Base-by-base conservation (phyloP, 139 green algal genomes). In the Haematococcus lacustris region DNA sequence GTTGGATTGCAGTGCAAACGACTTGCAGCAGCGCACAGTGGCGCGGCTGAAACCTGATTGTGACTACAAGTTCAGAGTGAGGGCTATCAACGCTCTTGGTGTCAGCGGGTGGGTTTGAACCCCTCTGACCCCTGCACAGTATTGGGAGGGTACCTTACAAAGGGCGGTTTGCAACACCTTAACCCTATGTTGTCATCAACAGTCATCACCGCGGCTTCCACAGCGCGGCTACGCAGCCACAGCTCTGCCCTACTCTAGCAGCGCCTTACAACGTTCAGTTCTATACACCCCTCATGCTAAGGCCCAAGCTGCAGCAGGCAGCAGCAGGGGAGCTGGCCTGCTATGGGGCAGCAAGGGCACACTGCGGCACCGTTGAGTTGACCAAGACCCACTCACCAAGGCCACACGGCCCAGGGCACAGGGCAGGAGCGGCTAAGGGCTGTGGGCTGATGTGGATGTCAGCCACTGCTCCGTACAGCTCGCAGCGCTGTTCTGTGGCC, bases 21-120 rank as follows among this genome's bases (percentile, higher is more conserved):
- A 69, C 2, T 37, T 69, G 5, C 30, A 69, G 63, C 34, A 69
- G 25, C 63, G 63, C 6, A 69, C 63, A 47, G 63, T 69, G 63
- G 63, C 63, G 7, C 63, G 63, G 25, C 37, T 69, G 37, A 69
- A 69, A 32, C 30, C 63, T 34, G 63, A 69, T 21, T 21, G 37
- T 3, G 63, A 69, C 21, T 69, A 69, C 63, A 69, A 69, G 63
- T 69, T 69, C 63, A 9, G 63, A 51, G 63, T 69, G 5, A 33
- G 35, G 63, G 63, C 63, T 13, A 21, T 51, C 35, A 69, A 50
- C 63, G 17, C 30, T 6, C 63, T 51, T 13, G 63, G 63, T 2
- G 5, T 17, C 63, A 69, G 63, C 63, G 37, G 37, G 63, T 69
- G 63, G 32, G 63, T n/a, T n/a, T n/a, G n/a, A n/a, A n/a, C n/a